These are phyloP conservation scores for Botrytis tulipae DNA, from an alignment of 2,329 filamentous ascomycete species.

Conservation along the genomic window DNA sequence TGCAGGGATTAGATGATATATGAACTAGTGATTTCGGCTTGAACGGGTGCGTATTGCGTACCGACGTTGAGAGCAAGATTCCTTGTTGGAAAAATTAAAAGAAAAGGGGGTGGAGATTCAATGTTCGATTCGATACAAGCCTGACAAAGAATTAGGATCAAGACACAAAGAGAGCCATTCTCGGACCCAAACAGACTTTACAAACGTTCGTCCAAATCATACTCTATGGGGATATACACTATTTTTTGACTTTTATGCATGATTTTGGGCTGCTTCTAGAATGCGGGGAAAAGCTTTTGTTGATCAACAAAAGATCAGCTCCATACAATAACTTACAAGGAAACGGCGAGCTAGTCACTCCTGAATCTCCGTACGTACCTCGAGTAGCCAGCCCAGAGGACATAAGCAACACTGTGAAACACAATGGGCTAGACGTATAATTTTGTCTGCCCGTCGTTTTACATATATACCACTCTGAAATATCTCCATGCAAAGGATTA, in stretches of 20 bases:
- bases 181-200: neutral
- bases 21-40: constrained; percentile 11
- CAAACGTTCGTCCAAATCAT: neutral
- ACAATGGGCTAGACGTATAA: neutral
- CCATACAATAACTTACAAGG: neutral
- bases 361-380: neutral
- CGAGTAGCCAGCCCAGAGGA: neutral
- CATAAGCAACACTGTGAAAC: neutral
- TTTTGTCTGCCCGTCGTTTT: neutral
- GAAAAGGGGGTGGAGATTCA: constrained; percentile 5
- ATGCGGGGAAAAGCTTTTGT: neutral
- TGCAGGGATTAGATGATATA: neutral
- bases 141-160: neutral
- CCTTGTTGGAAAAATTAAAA: neutral
- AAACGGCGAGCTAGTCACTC: neutral
- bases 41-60: neutral
- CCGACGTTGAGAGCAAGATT: neutral
- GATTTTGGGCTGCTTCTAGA: neutral
- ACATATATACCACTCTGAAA: neutral
- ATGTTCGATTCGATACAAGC: neutral
- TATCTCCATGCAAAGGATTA: neutral
- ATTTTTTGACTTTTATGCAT: neutral
- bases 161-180: neutral
- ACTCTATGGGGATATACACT: neutral
- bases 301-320: no score